Evolutionary conservation across 495 filamentous ascomycete genomes (phyloP).

Genomic region (Penicillium longicatenatum): DNA sequence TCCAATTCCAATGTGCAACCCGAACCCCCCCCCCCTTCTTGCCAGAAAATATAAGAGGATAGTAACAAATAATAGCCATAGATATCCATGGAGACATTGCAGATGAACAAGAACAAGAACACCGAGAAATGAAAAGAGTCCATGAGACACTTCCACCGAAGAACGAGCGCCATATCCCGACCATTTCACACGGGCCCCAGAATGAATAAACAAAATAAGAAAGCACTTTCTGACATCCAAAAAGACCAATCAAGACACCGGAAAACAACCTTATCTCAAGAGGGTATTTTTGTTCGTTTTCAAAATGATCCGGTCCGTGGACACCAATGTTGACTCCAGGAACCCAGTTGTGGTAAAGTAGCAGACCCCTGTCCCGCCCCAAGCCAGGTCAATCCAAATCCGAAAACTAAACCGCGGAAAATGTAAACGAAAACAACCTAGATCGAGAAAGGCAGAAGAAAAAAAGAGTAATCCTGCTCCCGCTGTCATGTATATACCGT

Average conservation of each 20-base stretch:
- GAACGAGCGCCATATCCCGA: conserved; percentile 18
- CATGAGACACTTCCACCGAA: conserved; percentile 11
- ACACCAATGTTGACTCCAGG: conserved; percentile 12
- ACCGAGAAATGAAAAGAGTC: conserved; percentile 20
- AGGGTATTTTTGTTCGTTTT: conserved; percentile 4
- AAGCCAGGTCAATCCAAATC: conserved; percentile 17
- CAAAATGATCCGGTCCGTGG: conserved; percentile 1
- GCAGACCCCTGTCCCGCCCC: conserved; percentile 15
- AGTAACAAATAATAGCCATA: conserved; percentile 8
- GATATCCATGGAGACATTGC: conserved; percentile 8
- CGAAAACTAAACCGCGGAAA: conserved; percentile 14
- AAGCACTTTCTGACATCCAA: background rate
- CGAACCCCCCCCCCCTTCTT: conserved; percentile 1
- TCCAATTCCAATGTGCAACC: conserved; percentile 9
- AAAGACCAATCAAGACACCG: conserved; percentile 2
- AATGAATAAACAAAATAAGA: conserved; percentile 3
- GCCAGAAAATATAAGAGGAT: conserved; percentile 9
- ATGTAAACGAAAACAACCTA: conserved; percentile 15
- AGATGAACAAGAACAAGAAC: conserved; percentile 16
- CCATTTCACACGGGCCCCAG: conserved; percentile 13
- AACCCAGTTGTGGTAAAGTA: background rate
- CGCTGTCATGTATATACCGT: conserved; percentile 21
- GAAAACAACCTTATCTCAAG: background rate
- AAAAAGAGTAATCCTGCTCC: background rate
- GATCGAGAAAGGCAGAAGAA: conserved; percentile 1